Conservation (phyloP, 495 filamentous ascomycete species). For the Aspergillus campestris region DNA sequence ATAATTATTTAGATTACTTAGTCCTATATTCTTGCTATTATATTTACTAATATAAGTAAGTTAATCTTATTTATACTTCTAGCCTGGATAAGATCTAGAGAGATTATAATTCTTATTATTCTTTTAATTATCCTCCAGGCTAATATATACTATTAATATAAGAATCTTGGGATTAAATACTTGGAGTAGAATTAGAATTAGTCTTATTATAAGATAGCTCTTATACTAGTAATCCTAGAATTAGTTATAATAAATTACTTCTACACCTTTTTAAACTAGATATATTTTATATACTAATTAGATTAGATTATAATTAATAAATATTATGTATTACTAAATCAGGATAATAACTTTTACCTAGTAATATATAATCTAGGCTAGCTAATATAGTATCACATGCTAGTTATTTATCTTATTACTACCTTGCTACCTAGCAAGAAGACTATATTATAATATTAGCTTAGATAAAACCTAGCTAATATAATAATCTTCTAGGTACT, state of each 20-base stretch:
- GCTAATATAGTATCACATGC: too few species aligned
- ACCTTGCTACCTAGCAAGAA: too few species aligned
- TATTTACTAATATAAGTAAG: conserved; percentile 12
- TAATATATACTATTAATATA: conserved; percentile 6
- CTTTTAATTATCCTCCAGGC: conserved; percentile 8
- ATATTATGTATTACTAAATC: conserved; percentile 1
- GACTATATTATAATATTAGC: too few species aligned
- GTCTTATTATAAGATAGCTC: conserved; percentile 6
- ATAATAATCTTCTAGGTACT: too few species aligned
- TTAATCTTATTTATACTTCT: conserved; percentile 20
- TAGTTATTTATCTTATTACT: too few species aligned
- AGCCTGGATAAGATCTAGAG: conserved; percentile 1
- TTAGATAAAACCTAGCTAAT: too few species aligned
- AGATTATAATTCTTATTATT: conserved; percentile 1
- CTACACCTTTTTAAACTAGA: conserved; percentile 11
- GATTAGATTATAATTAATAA: conserved; percentile 15
- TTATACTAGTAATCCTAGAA: conserved; percentile 17
- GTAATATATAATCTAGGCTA: background rate
- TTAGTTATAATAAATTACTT: conserved; percentile 4
- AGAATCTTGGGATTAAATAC: conserved; percentile 4
- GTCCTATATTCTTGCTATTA: conserved; percentile 4
- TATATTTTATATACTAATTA: conserved; percentile 2
- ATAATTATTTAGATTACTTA: background rate
- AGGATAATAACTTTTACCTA: background rate
- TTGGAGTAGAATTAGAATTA: conserved; percentile 4